These are phyloP conservation scores for Colletotrichum sp. DNA, from an alignment of 2,329 filamentous ascomycete genomes.

Conservation along the genomic window DNA sequence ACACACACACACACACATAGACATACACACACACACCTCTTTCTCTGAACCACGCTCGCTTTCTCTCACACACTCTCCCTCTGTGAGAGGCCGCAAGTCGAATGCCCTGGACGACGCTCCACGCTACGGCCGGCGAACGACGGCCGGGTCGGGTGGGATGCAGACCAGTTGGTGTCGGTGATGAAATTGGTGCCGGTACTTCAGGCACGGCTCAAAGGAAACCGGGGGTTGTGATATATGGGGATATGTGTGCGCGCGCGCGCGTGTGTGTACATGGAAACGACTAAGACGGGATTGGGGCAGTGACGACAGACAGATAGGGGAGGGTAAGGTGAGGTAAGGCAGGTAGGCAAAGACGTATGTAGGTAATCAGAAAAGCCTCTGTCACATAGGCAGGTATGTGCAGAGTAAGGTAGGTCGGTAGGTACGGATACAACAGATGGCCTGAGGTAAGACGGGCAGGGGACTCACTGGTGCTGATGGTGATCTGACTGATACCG, in stretches of 20 bases:
- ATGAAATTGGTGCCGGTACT: not conserved
- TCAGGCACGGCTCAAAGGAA: not conserved
- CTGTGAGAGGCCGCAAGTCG: not conserved
- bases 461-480: not conserved
- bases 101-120: not conserved
- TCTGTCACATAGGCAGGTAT: not conserved
- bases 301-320: not conserved
- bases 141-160: not conserved
- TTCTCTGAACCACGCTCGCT: not conserved
- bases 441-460: not conserved
- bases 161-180: not conserved
- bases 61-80: not conserved
- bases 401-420: not conserved
- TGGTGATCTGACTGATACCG: not conserved
- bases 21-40: not conserved
- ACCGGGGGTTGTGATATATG: not conserved
- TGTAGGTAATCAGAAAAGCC: not conserved
- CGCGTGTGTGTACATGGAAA: not conserved
- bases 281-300: not conserved
- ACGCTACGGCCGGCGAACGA: not conserved
- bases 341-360: not conserved
- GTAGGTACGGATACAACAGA: not conserved
- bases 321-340: not conserved
- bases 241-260: not conserved
- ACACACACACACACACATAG: not conserved